A percentile compares a stretch with the other conserved stretches of the same genome.
Evolutionary conservation across 192 early-diverging fungal species (phyloP).

Genomic region (Spizellomyces sp.): DNA sequence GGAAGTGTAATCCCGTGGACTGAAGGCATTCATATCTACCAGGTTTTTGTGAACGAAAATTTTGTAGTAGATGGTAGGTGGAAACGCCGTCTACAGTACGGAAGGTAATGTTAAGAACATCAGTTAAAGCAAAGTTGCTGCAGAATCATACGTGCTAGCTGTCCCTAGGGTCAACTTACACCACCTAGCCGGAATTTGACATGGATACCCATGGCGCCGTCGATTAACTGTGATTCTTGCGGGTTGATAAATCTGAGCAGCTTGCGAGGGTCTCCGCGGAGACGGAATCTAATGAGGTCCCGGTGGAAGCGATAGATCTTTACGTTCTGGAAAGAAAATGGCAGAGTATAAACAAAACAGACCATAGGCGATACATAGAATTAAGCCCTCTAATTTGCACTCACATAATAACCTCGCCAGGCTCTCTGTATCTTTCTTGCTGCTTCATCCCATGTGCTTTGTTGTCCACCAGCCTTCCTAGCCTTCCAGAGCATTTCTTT

Average conservation of each 20-base stretch:
- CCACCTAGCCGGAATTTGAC: constrained; percentile 64
- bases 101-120: not conserved
- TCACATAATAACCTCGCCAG: constrained; percentile 55
- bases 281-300: constrained; percentile 57
- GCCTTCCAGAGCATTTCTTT: constrained; percentile 39
- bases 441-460: constrained; percentile 40
- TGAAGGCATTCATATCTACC: constrained; percentile 64
- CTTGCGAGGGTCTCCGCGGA: constrained; percentile 50
- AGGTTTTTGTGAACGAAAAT: constrained; percentile 56
- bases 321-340: constrained; percentile 33
- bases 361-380: not conserved
- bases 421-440: constrained; percentile 50
- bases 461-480: constrained; percentile 24
- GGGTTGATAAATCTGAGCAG: constrained; percentile 65
- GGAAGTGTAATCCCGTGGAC: constrained; percentile 61
- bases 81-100: constrained; percentile 44
- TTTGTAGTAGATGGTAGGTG: constrained; percentile 64
- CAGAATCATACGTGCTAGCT: too few relatives aligned
- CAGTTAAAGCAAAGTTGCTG: not conserved
- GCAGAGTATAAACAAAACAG: not conserved
- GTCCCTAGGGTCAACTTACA: constrained; percentile 26
- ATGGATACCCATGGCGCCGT: constrained; percentile 48
- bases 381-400: constrained; percentile 4
- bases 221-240: constrained; percentile 56
- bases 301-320: constrained; percentile 57